Conservation (phyloP, 306 rosid species). For the Calophaca sinica region DNA sequence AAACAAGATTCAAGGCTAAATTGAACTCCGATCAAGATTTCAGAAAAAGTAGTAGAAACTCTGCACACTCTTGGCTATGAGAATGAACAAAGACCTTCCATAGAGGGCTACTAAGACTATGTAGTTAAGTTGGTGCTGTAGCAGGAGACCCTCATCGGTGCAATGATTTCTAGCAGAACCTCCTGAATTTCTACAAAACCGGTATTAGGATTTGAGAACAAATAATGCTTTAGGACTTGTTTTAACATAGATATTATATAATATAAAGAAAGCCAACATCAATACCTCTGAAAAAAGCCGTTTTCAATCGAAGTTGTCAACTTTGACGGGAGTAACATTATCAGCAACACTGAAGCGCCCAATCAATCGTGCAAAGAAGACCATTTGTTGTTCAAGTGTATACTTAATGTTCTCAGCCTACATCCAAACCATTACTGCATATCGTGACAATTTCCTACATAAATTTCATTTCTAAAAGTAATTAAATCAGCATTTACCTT, state of each 20-base stretch:
- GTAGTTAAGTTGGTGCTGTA: background rate
- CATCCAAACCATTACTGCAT: constrained; percentile 40
- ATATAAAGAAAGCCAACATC: constrained; percentile 26
- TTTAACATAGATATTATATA: background rate
- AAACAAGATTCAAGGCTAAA: background rate
- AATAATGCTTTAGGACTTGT: background rate
- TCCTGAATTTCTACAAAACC: constrained; percentile 26
- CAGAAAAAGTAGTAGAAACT: constrained; percentile 23
- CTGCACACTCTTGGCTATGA: constrained; percentile 14
- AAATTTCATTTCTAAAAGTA: constrained; percentile 2
- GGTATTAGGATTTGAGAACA: constrained; percentile 2
- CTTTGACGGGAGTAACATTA: constrained; percentile 76
- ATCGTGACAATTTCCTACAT: constrained; percentile 4
- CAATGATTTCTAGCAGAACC: constrained; percentile 5
- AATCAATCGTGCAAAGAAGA: constrained; percentile 88
- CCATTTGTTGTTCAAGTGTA: constrained; percentile 97
- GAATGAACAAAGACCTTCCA: constrained; percentile 5
- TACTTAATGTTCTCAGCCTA: constrained; percentile 96
- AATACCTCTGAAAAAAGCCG: constrained; percentile 33
- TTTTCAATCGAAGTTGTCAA: constrained; percentile 70
- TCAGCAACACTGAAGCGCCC: constrained; percentile 88
- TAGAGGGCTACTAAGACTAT: background rate
- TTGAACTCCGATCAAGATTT: constrained; percentile 21
- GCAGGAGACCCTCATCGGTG: constrained; percentile 22
- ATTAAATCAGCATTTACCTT: constrained; percentile 59